phyloP scores from a whole-genome alignment of 2,329 filamentous ascomycete genomes.

The Botryotinia narcissicola region DNA sequence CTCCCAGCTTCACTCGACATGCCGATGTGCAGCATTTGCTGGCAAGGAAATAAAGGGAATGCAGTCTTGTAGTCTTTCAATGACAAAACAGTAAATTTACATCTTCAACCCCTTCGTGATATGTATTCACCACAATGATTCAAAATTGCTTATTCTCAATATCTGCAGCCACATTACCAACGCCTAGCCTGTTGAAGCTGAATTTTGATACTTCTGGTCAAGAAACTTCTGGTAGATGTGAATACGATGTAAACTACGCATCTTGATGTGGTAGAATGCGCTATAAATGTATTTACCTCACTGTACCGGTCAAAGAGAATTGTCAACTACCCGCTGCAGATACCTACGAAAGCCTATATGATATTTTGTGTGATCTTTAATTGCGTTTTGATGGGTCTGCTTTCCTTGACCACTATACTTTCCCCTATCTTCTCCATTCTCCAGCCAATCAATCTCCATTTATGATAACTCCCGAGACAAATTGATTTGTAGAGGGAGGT shows the following conservation, averaged over 20 bases:
- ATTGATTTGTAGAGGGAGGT: not conserved
- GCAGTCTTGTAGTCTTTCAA: not conserved
- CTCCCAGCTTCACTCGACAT: not conserved
- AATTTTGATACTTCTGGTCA: not conserved
- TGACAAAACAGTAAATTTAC: not conserved
- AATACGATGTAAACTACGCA: not conserved
- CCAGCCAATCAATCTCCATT: not conserved
- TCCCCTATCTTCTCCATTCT: not conserved
- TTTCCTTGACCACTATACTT: not conserved
- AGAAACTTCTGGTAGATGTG: not conserved
- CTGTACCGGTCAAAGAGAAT: not conserved
- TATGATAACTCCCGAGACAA: fast-evolving
- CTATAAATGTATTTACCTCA: not conserved
- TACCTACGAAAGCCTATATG: not conserved
- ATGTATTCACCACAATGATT: not conserved
- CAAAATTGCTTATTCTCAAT: not conserved
- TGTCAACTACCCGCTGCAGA: fast-evolving
- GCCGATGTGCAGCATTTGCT: not conserved
- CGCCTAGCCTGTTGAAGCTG: no score
- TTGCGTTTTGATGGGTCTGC: not conserved
- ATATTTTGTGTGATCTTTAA: not conserved
- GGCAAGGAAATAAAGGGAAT: not conserved
- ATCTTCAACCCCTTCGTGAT: not conserved
- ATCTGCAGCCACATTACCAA: not conserved
- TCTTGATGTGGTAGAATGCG: not conserved